Percentiles rank a stretch among this genome's conserved stretches.
phyloP scores from a whole-genome alignment of 2,329 filamentous ascomycete species.

The Stachybotrys chlorohalonatus region DNA sequence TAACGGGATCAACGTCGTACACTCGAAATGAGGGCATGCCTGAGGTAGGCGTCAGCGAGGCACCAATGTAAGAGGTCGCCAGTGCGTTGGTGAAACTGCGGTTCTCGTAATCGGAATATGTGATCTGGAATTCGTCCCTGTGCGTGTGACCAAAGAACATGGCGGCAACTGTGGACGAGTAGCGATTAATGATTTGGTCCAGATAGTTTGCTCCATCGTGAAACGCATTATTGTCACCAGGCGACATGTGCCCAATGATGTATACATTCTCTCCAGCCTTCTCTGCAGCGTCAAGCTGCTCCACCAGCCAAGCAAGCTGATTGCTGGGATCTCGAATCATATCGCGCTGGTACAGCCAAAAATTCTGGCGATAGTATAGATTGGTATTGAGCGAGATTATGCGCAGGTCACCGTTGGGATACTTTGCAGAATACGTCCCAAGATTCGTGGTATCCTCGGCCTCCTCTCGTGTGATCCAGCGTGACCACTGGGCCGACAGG shows the following conservation, averaged over 20 bases:
- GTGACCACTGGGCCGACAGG: constrained; percentile 35
- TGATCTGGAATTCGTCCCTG: constrained; percentile 46
- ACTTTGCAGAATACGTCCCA: constrained; percentile 40
- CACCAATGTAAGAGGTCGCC: constrained; percentile 43
- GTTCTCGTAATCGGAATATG: constrained; percentile 37
- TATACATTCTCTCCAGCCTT: constrained; percentile 42
- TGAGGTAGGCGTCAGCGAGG: constrained; percentile 44
- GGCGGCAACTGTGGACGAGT: constrained; percentile 42
- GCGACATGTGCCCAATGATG: constrained; percentile 49
- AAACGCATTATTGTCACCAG: constrained; percentile 40
- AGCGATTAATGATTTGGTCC: constrained; percentile 44
- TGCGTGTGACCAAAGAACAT: constrained; percentile 52
- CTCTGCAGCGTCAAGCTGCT: constrained; percentile 44
- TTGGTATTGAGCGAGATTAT: constrained; percentile 53
- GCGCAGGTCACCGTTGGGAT: constrained; percentile 36
- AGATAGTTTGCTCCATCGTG: constrained; percentile 43
- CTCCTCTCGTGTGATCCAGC: constrained; percentile 31
- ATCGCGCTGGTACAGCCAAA: constrained; percentile 41
- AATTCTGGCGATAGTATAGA: constrained; percentile 50
- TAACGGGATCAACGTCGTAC: constrained; percentile 48
- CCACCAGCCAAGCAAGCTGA: constrained; percentile 44
- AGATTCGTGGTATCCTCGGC: constrained; percentile 24
- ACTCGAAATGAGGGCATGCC: constrained; percentile 49
- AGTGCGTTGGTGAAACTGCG: constrained; percentile 32
- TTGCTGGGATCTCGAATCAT: constrained; percentile 41